Percentiles rank a stretch among this genome's conserved stretches.
phyloP scores from a whole-genome alignment of 164 flowering plant genomes.

The Sedum album region DNA sequence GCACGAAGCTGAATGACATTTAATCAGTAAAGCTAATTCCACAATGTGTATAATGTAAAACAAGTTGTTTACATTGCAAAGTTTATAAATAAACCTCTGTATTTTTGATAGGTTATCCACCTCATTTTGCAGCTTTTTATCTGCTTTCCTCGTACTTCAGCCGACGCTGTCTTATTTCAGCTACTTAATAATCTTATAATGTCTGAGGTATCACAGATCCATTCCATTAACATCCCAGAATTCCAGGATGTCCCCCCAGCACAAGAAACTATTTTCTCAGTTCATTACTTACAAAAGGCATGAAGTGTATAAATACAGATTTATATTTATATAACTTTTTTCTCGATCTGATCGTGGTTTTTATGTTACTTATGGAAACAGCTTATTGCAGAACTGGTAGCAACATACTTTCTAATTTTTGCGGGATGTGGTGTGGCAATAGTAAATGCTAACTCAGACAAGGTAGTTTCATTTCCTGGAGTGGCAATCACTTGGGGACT shows the following conservation, averaged over 20 bases:
- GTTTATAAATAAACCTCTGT: too few species aligned
- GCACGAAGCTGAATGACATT: too few species aligned
- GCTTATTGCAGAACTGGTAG: conserved; percentile 52
- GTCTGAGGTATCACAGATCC: background rate
- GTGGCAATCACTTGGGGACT: conserved; percentile 50
- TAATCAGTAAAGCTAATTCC: too few species aligned
- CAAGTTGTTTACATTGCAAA: too few species aligned
- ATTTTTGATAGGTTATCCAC: too few species aligned
- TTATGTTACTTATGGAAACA: conserved; percentile 8
- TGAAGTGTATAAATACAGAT: background rate
- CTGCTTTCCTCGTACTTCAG: too few species aligned
- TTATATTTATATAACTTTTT: too few species aligned
- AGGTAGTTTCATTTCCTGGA: conserved; percentile 36
- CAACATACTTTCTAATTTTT: conserved; percentile 52
- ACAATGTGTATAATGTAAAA: too few species aligned
- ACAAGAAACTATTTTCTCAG: background rate
- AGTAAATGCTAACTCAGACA: conserved; percentile 28
- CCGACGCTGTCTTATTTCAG: too few species aligned
- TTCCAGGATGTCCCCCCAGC: background rate
- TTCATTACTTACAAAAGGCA: background rate
- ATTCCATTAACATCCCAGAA: background rate
- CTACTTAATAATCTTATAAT: background rate
- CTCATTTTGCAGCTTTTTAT: too few species aligned
- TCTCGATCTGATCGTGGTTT: background rate
- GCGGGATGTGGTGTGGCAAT: conserved; percentile 47